phyloP scores from a whole-genome alignment of 2,329 filamentous ascomycete genomes.

The Celoporthe dispersa region DNA sequence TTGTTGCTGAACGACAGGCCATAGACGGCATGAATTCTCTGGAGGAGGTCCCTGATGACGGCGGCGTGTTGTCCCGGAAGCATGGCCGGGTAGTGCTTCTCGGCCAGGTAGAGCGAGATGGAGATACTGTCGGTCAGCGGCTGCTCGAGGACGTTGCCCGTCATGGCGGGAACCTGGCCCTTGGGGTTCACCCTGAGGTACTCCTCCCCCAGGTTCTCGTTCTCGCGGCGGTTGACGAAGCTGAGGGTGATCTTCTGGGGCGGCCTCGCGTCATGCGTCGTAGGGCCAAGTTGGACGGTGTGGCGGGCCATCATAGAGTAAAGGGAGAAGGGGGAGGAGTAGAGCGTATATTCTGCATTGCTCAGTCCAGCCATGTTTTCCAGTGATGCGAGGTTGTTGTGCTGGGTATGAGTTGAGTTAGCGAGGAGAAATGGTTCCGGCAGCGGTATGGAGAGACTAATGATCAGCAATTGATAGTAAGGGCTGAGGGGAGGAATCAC shows the following conservation, averaged over 20 bases:
- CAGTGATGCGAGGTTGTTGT: neutral
- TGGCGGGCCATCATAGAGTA: constrained; percentile 7
- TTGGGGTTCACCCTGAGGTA: constrained; percentile 6
- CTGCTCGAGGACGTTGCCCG: constrained; percentile 4
- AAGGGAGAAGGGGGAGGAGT: constrained; percentile 1
- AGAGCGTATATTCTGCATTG: constrained; percentile 2
- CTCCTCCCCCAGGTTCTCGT: neutral
- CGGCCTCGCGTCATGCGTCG: neutral
- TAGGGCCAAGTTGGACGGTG: constrained; percentile 1
- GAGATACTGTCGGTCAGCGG: constrained; percentile 5
- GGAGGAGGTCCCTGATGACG: neutral
- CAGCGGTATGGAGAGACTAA: no score
- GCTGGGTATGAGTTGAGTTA: neutral
- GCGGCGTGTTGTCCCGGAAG: neutral
- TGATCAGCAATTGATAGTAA: no score
- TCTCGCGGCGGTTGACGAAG: neutral
- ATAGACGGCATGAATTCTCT: neutral
- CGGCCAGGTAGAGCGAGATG: constrained; percentile 3
- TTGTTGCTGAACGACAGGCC: constrained; percentile 3
- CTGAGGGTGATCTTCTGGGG: neutral
- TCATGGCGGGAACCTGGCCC: constrained; percentile 6
- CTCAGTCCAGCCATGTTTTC: neutral
- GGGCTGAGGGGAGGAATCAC: no score
- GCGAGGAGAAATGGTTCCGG: neutral
- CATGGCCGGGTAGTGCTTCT: constrained; percentile 1